phyloP scores from a whole-genome alignment of 2,329 filamentous ascomycete species.

The Nannizzia gypsea region DNA sequence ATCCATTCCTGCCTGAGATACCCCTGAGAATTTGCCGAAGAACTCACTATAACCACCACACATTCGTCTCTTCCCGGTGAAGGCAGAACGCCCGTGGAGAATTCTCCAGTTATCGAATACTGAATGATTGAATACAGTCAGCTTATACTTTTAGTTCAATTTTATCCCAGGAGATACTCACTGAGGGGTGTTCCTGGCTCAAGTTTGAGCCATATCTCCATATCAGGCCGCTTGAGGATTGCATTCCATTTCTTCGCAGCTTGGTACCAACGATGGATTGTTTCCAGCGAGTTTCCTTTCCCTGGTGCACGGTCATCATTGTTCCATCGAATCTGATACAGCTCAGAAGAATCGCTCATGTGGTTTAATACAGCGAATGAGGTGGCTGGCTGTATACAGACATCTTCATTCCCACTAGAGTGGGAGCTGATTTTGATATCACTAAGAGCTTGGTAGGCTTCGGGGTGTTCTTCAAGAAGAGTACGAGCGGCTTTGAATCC shows the following conservation, averaged over 20 bases:
- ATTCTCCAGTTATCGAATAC: slow-evolving; percentile 97
- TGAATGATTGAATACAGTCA: slow-evolving; percentile 23
- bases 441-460: slow-evolving; percentile 48
- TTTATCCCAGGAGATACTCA: slow-evolving; percentile 35
- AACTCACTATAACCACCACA: slow-evolving; percentile 81
- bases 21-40: background rate
- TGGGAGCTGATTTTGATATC: slow-evolving; percentile 57
- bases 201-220: slow-evolving; percentile 71
- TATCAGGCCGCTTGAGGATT: slow-evolving; percentile 52
- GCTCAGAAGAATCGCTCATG: slow-evolving; percentile 23
- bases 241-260: slow-evolving; percentile 64
- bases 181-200: slow-evolving; percentile 64
- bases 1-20: background rate
- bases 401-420: slow-evolving; percentile 74
- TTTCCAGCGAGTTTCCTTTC: slow-evolving; percentile 40
- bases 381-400: slow-evolving; percentile 61
- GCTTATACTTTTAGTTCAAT: background rate
- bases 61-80: slow-evolving; percentile 73
- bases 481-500: slow-evolving; percentile 61
- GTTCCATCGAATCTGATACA: slow-evolving; percentile 77
- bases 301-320: slow-evolving; percentile 72
- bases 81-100: slow-evolving; percentile 71
- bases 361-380: slow-evolving; percentile 62
- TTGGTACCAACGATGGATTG: slow-evolving; percentile 58
- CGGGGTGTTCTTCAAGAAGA: slow-evolving; percentile 43